Evolutionary conservation across 805 yeast species (phyloP).

Genomic region (Yamadazyma akitaensis): DNA sequence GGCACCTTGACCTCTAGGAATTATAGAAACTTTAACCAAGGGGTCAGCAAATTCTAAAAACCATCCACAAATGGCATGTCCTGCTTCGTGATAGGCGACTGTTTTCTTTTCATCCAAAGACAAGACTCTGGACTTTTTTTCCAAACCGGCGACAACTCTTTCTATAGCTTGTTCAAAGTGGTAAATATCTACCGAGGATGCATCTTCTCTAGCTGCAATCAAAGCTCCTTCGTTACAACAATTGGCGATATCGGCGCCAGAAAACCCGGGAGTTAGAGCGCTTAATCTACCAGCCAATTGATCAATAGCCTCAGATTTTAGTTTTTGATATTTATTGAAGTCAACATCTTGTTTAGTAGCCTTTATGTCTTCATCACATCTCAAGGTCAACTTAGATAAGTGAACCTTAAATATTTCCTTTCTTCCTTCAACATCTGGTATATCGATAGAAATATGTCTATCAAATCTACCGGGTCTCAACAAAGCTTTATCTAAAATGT

Average conservation of each 20-base stretch:
- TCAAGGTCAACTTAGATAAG: slow-evolving; percentile 65
- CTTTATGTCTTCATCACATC: slow-evolving; percentile 33
- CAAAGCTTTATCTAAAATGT: slow-evolving; percentile 87
- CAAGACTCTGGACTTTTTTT: slow-evolving; percentile 80
- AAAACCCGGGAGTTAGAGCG: slow-evolving; percentile 95
- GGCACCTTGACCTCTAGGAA: slow-evolving; percentile 96
- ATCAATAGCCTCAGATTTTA: slow-evolving; percentile 38
- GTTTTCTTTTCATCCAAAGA: slow-evolving; percentile 82
- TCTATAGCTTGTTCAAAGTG: slow-evolving; percentile 97
- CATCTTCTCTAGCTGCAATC: slow-evolving; percentile 86
- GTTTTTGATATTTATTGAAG: slow-evolving; percentile 37
- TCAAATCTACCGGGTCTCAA: slow-evolving; percentile 98
- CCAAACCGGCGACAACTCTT: slow-evolving; percentile 94
- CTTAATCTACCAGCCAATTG: slow-evolving; percentile 82
- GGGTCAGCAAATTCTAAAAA: slow-evolving; percentile 89
- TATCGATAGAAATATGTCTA: slow-evolving; percentile 86
- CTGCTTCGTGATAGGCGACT: slow-evolving; percentile 98
- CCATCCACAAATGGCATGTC: slow-evolving; percentile 99
- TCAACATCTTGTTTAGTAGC: slow-evolving; percentile 23
- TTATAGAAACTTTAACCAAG: slow-evolving; percentile 87
- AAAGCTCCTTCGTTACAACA: slow-evolving; percentile 96
- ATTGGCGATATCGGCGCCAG: slow-evolving; percentile 98
- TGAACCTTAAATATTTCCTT: slow-evolving; percentile 90
- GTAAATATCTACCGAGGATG: slow-evolving; percentile 60
- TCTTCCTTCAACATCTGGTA: slow-evolving; percentile 93